Base-by-base conservation (phyloP, 371 early-diverging fungal genomes). In the Apophysomyces trapeziformis region DNA sequence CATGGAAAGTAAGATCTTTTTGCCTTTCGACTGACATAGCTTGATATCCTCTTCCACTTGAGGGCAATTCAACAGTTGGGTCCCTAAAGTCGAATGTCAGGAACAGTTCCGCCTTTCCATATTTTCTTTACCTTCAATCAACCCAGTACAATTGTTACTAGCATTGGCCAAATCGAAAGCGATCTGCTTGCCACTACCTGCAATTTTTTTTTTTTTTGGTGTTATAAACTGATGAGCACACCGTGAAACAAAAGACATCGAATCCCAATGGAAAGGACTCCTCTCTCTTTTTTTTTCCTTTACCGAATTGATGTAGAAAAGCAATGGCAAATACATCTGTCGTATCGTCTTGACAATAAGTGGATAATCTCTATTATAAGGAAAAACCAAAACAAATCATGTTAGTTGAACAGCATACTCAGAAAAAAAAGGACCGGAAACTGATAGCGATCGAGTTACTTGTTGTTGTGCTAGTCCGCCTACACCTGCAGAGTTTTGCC, bases 11-110 rank as follows among this genome's bases (percentile, higher is more conserved):
- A 86, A 61, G 9, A 86, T 65, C 66, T 86, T 86, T 47, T 78
- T 83, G 26, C 81, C 82, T 11, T 72, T 76, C 1, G 59, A 65
- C 58, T 88, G 88, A 64, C 88, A 88, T 26, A 72, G 67, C 54
- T 82, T 79, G 66, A 88, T 85, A 65, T 84, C 88, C 47, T 60
- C 13, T 14, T 82, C 90, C 44, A 90, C 77, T 5, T 78, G 69
- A 1, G 89, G 87, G 65, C 91, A 90, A 26, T 78, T 69, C 7
- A 89, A 71, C 12, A 90, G 65, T 0, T 68, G 37, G 12, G 87
- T 85, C 4, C 86, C 88, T 12, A 74, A 74, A 68, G 4, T 21
- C 1, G 7, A 50, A 47, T 5, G 54, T 50, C 4, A 50, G 21
- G 9, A 50, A 21, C 21, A 50, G 5, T 47, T n/a, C 21, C 47